Base-by-base conservation (phyloP, 768 basidiomycete species). In the Rhizopogon salebrosus region DNA sequence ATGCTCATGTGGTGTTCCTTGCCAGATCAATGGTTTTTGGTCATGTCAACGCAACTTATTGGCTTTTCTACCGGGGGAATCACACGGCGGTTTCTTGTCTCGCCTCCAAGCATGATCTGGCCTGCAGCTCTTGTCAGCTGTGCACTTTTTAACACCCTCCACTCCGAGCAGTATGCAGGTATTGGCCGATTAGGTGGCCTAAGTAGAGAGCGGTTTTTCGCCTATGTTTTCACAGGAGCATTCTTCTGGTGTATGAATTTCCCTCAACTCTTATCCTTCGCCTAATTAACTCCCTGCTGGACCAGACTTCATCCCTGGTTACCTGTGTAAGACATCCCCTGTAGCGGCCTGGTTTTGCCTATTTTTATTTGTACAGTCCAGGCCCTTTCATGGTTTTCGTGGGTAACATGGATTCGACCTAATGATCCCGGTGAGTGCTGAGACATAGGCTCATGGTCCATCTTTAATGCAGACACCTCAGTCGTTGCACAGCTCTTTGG, bases 51-150 rank as follows among this genome's bases (percentile, higher is more conserved):
- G 1, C 84, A 87, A 61, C 70, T 89, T 51, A 89, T 91, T 50
- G 89, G 91, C 11, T 92, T 92, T 73, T 90, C 88, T 4, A 82
- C 91, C 51, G 90, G 89, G 40, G 88, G 89, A 13, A 69, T 88
- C 35, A 77, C 79, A 6, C 80, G 85, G 27, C 83, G 89, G 10
- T 91, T 91, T 76, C 77, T 92, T 35, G 89, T 73, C 62, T 81
- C 59, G 58, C 91, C 74, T 57, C 26, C 67, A 3, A 67, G 66
- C 29, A 68, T 73, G 87, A 86, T 91, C 64, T 92, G 89, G 89
- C 89, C 89, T 0, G 69, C 74, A 20, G 84, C 87, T 54, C 76
- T 92, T 20, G 86, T 90, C 38, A 82, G 78, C 13, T 89, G 89
- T 58, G 85, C 87, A 2, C 61, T 80, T 31, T 88, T 90, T 70